Evolutionary conservation across 1,284 basidiomycete species (phyloP), one percentile per base, ranked within the genome.

Genomic region (Puccinia novopanici): DNA sequence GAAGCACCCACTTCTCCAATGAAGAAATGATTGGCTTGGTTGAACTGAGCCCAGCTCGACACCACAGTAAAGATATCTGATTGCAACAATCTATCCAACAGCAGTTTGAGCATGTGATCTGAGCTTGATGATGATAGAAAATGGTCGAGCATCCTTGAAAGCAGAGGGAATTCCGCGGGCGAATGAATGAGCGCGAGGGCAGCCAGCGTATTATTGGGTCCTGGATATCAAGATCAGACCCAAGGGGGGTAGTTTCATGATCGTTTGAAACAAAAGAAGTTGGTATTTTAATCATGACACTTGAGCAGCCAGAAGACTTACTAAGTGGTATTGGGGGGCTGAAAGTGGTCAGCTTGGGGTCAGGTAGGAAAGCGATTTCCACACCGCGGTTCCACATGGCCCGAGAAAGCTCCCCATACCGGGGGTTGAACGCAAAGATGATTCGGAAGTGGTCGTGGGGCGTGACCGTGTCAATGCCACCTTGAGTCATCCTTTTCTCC

Each of bases 331-430:
- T n/a, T n/a, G n/a, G n/a, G n/a, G n/a, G n/a, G n/a, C n/a, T n/a
- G n/a, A n/a, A n/a, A n/a, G 17, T 27, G 42, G 34, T 70, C 22
- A 37, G 34, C 37, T 55, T 45, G 24, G 68, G 54, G 22, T 75
- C 73, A n/a, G 73, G 37, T 10, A 83, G 61, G 65, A 84, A 81
- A 40, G 89, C 89, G 52, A 99, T 89, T 86, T 99, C 97, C 59
- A 98, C 89, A 52, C 96, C 97, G 83, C 97, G 91, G 86, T 99
- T 99, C 57, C 97, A 91, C 97, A 99, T 99, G 0, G 97, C 97
- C 54, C 98, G 89, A 9, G 96, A 98, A 13, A 12, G n/a, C n/a
- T n/a, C n/a, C n/a, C n/a, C n/a, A n/a, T n/a, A n/a, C n/a, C n/a
- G n/a, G n/a, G n/a, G n/a, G n/a, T n/a, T n/a, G n/a, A n/a, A n/a